Evolutionary conservation across 352 stramenopile species (phyloP).

Genomic region (Globisporangium camurandrum): DNA sequence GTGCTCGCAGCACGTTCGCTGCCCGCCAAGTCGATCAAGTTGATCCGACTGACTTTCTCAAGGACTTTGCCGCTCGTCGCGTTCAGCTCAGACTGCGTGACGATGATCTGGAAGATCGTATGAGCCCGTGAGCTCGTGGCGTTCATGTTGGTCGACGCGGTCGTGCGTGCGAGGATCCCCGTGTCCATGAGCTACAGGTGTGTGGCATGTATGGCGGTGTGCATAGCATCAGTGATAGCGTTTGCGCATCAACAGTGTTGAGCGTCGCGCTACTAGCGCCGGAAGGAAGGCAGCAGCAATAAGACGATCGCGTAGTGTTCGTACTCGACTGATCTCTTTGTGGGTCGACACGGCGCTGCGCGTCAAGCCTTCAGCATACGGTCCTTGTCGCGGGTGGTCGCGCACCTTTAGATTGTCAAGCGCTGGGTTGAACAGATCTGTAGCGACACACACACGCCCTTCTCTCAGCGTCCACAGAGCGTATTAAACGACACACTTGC

Average conservation of each 20-base stretch:
- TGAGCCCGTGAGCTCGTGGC: slow-evolving; percentile 76
- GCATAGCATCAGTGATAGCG: not conserved
- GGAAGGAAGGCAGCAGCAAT: not conserved
- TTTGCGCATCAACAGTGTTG: not conserved
- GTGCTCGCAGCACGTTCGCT: slow-evolving; percentile 87
- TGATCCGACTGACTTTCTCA: slow-evolving; percentile 83
- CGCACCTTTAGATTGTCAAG: slow-evolving; percentile 85
- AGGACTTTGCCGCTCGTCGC: slow-evolving; percentile 60
- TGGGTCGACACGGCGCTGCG: slow-evolving; percentile 76
- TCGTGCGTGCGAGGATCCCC: slow-evolving; percentile 75
- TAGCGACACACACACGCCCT: too few relatives aligned
- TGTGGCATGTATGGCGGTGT: too few relatives aligned
- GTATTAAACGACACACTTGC: not conserved
- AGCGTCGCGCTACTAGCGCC: not conserved
- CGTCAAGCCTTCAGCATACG: slow-evolving; percentile 77
- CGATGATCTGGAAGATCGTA: slow-evolving; percentile 82
- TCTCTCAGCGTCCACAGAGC: too few relatives aligned
- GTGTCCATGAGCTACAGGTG: slow-evolving; percentile 76
- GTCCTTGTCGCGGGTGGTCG: slow-evolving; percentile 76
- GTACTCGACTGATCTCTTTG: slow-evolving; percentile 64
- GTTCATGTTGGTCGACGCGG: slow-evolving; percentile 84
- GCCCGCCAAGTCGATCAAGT: slow-evolving; percentile 90
- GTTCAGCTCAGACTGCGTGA: slow-evolving; percentile 75
- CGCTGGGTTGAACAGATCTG: slow-evolving; percentile 80
- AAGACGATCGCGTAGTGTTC: not conserved